Evolutionary conservation across 2,329 filamentous ascomycete species (phyloP), one percentile per base, ranked within the genome.

Genomic region (Pseudogymnoascus sp.): DNA sequence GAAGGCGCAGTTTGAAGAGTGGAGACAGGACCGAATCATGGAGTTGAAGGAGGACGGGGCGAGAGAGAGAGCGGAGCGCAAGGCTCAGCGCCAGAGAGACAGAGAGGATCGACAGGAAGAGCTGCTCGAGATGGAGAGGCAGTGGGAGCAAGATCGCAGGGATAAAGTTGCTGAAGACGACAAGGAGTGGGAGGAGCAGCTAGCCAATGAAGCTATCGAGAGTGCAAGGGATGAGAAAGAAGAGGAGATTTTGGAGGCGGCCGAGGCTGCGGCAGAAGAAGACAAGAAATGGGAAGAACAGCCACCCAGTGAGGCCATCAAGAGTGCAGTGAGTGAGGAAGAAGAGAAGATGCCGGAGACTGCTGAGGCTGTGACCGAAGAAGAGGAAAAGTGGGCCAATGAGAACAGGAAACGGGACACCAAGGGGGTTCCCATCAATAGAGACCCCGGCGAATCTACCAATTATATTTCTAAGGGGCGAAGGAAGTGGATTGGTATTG

Each of bases 61-160:
- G 1, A 52, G 10, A 1, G 9, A 52, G 26, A 52, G 45, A 18
- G 45, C 23, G 3, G 45, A 52, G 15, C 45, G 45, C n/a, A 52
- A 30, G 26, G 45, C 45, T 52, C 45, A 30, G 26, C 45, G 45
- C 5, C 45, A 52, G 26, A 52, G 3, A 26, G 45, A 3, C 4
- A 52, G 15, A 13, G 45, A 52, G 10, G 23, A 30, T 3, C 45
- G 45, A 2, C 23, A 52, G 45, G 45, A n/a, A 2, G 45, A 52
- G 26, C 15, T 52, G 9, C n/a, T 52, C 45, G 26, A 52, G n/a
- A 52, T 52, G 45, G 45, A 52, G 45, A 52, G 10, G 45, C 45
- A 52, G 45, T 52, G 45, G 45, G 45, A 52, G 30, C 45, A 52
- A 52, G 5, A 52, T 52, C 26, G 45, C 45, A 30, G n/a, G n/a